A percentile compares a stretch with the other conserved stretches of the same genome.
phyloP scores from a whole-genome alignment of 495 filamentous ascomycete genomes.

The Daldinia grandis region DNA sequence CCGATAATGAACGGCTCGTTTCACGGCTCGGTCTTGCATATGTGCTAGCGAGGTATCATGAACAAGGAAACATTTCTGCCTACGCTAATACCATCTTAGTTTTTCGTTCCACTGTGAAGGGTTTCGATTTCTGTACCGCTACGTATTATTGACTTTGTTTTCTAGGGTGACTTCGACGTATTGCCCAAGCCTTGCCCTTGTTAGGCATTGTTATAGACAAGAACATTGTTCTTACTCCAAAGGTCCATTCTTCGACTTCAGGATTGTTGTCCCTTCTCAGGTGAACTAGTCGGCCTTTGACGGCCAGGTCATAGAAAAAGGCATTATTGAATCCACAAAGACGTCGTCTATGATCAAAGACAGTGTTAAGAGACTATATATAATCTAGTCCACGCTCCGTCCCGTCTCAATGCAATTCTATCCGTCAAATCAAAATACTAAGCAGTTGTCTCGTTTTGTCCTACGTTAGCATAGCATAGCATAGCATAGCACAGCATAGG shows the following conservation, averaged over 20 bases:
- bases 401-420: neutral
- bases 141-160: constrained; percentile 2
- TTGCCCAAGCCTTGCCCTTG: neutral
- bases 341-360: constrained; percentile 15
- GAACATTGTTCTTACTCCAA: constrained; percentile 3
- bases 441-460: neutral
- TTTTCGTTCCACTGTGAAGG: neutral
- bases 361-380: neutral
- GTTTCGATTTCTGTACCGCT: neutral
- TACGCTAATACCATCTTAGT: constrained; percentile 6
- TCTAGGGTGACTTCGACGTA: neutral
- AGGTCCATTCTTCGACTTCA: neutral
- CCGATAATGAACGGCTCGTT: constrained; percentile 29
- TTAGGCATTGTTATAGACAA: constrained; percentile 5
- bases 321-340: neutral
- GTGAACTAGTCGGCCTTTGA: neutral
- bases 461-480: no score
- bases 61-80: constrained; percentile 5
- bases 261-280: constrained; percentile 5
- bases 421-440: neutral
- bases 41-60: constrained; percentile 11
- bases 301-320: neutral
- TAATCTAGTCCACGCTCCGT: neutral
- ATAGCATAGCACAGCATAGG: no score
- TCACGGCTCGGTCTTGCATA: constrained; percentile 18